Evolutionary conservation across 2,329 filamentous ascomycete genomes (phyloP).

Genomic region (Ophiobolus disseminans): DNA sequence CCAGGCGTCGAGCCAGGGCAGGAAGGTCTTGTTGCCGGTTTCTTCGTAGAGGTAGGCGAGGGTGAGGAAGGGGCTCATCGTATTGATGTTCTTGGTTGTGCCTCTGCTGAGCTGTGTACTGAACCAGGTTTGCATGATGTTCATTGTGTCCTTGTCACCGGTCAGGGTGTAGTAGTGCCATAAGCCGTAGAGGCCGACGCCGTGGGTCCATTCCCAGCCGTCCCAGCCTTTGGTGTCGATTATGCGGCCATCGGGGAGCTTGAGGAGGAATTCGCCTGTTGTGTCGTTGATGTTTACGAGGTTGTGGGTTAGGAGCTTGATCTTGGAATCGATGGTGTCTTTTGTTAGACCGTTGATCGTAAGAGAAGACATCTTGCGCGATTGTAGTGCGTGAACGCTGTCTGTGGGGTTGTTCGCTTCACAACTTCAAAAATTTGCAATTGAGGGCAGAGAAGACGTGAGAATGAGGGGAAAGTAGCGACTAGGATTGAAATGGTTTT

Average conservation of each 20-base stretch:
- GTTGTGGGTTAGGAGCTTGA: constrained; percentile 73
- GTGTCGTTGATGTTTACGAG: constrained; percentile 79
- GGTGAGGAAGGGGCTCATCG: constrained; percentile 79
- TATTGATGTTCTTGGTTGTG: constrained; percentile 87
- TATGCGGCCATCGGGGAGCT: constrained; percentile 72
- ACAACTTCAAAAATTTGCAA: no score
- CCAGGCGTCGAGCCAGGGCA: constrained; percentile 81
- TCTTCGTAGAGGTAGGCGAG: constrained; percentile 80
- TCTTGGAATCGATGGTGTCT: constrained; percentile 59
- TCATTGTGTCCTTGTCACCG: constrained; percentile 64
- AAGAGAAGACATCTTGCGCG: constrained; percentile 49
- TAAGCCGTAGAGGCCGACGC: constrained; percentile 79
- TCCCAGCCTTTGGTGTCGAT: constrained; percentile 88
- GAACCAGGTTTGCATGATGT: constrained; percentile 78
- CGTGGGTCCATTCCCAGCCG: constrained; percentile 84
- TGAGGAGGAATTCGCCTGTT: constrained; percentile 76
- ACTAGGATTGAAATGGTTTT: no score
- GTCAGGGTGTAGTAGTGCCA: constrained; percentile 83
- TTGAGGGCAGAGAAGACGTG: no score
- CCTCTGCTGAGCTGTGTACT: constrained; percentile 70
- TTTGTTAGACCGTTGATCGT: constrained; percentile 51
- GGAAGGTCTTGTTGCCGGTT: constrained; percentile 70
- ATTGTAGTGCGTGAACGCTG: no score
- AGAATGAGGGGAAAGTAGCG: no score
- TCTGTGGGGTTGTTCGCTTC: no score